phyloP scores from a whole-genome alignment of 805 yeast species.

The Saccharomycopsis malanga region DNA sequence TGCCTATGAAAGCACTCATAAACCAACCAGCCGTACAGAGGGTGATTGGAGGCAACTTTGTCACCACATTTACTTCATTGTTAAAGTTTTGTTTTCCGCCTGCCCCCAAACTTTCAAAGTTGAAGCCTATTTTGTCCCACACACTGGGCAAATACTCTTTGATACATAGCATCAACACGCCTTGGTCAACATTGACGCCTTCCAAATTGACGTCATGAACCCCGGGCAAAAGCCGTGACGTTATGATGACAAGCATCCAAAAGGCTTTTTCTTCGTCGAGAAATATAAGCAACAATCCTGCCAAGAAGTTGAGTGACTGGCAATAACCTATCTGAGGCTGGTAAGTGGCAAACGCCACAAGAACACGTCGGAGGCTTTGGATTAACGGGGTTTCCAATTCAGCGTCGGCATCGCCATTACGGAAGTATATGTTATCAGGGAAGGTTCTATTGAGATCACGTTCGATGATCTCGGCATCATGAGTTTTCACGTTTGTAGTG shows the following conservation, averaged over 20 bases:
- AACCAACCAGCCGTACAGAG: constrained; percentile 96
- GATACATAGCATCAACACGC: constrained; percentile 81
- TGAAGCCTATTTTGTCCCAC: constrained; percentile 48
- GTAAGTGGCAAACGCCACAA: constrained; percentile 75
- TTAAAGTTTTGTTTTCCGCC: constrained; percentile 18
- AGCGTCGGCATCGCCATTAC: constrained; percentile 30
- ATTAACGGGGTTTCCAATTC: constrained; percentile 55
- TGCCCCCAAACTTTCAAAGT: constrained; percentile 13
- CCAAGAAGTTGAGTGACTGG: constrained; percentile 87
- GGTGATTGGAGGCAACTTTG: constrained; percentile 81
- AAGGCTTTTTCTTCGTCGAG: constrained; percentile 87
- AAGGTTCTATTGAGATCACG: constrained; percentile 90
- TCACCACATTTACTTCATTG: constrained; percentile 43
- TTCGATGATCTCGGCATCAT: constrained; percentile 88
- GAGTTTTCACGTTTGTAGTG: constrained; percentile 47
- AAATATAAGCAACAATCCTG: constrained; percentile 77
- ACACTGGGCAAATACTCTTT: constrained; percentile 76
- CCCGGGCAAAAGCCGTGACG: constrained; percentile 81
- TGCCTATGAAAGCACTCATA: constrained; percentile 92
- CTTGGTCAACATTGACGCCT: constrained; percentile 94
- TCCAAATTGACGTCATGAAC: constrained; percentile 85
- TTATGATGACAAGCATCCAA: constrained; percentile 92
- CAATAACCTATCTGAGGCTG: constrained; percentile 93
- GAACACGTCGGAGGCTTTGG: constrained; percentile 67
- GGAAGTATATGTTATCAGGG: constrained; percentile 85